These are phyloP conservation scores for Aspergillus persii DNA, from an alignment of 2,329 filamentous ascomycete species.

Conservation along the genomic window DNA sequence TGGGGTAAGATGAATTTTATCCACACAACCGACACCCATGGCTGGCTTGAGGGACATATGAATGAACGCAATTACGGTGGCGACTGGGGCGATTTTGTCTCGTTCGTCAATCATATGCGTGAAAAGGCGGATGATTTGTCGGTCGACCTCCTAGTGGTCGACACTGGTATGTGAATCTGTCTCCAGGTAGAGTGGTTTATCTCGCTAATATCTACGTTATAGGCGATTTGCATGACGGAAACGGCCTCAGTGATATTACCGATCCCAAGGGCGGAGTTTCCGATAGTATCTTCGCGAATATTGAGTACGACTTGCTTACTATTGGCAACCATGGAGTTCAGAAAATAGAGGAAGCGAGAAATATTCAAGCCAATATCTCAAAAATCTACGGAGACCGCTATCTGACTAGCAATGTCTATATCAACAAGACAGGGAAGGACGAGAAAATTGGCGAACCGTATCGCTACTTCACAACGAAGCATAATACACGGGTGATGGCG, in stretches of 20 bases:
- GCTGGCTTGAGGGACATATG: conserved; percentile 60
- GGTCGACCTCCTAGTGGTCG: conserved; percentile 48
- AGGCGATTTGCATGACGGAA: conserved; percentile 65
- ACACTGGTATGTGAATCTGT: conserved; percentile 49
- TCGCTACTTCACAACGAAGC: conserved; percentile 51
- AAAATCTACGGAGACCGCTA: conserved; percentile 57
- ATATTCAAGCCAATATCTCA: conserved; percentile 60
- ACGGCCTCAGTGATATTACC: conserved; percentile 61
- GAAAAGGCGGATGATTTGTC: conserved; percentile 55
- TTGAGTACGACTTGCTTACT: conserved; percentile 55
- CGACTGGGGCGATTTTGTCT: conserved; percentile 65
- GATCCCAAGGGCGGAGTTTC: conserved; percentile 56
- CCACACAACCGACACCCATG: conserved; percentile 62
- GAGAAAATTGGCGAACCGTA: conserved; percentile 47
- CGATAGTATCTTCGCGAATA: conserved; percentile 51
- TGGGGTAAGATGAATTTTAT: conserved; percentile 65
- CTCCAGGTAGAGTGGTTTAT: too few relatives aligned
- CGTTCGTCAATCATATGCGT: conserved; percentile 60
- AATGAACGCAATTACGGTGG: conserved; percentile 64
- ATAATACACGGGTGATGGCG: conserved; percentile 52
- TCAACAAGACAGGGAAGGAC: conserved; percentile 38
- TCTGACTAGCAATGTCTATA: conserved; percentile 54
- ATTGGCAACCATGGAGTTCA: conserved; percentile 67
- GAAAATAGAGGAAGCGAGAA: conserved; percentile 59
- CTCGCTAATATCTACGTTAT: conserved; percentile 5